Conservation (phyloP, 768 basidiomycete genomes). For the Strobilomyces confusus region DNA sequence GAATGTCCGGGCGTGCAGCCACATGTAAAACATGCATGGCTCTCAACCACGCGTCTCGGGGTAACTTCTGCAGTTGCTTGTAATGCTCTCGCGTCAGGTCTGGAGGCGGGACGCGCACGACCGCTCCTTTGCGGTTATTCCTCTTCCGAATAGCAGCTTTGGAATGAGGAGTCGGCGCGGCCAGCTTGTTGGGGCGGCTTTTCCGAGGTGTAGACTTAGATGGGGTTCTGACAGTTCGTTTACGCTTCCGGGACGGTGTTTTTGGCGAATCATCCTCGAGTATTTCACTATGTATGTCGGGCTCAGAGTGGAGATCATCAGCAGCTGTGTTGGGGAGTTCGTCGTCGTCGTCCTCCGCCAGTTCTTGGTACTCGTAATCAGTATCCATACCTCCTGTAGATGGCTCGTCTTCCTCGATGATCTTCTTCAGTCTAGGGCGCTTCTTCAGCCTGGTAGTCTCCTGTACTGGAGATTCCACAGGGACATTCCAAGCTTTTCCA, state of each 20-base stretch:
- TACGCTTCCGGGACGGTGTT: slow-evolving; percentile 56
- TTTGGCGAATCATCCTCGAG: slow-evolving; percentile 33
- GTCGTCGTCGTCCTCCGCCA: slow-evolving; percentile 8
- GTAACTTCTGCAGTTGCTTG: slow-evolving; percentile 48
- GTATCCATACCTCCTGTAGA: slow-evolving; percentile 15
- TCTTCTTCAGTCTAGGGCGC: slow-evolving; percentile 17
- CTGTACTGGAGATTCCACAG: slow-evolving; percentile 17
- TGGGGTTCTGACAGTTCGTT: slow-evolving; percentile 30
- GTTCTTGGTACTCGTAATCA: slow-evolving; percentile 24
- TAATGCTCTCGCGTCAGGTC: slow-evolving; percentile 34
- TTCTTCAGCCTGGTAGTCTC: slow-evolving; percentile 14
- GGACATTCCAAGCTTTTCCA: slow-evolving; percentile 49
- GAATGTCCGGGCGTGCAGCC: slow-evolving; percentile 80
- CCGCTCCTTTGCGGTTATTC: slow-evolving; percentile 24
- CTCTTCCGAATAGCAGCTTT: slow-evolving; percentile 60
- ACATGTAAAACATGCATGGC: slow-evolving; percentile 93
- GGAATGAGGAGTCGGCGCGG: slow-evolving; percentile 71
- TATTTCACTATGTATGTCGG: slow-evolving; percentile 25
- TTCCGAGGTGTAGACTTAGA: slow-evolving; percentile 35
- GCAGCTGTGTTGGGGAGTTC: slow-evolving; percentile 13
- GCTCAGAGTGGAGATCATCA: slow-evolving; percentile 24
- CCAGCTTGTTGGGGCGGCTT: slow-evolving; percentile 38
- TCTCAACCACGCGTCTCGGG: slow-evolving; percentile 76
- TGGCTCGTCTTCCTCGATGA: slow-evolving; percentile 24
- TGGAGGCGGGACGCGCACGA: slow-evolving; percentile 34